Conservation (phyloP, 805 yeast species). For the Novakomyces olei region DNA sequence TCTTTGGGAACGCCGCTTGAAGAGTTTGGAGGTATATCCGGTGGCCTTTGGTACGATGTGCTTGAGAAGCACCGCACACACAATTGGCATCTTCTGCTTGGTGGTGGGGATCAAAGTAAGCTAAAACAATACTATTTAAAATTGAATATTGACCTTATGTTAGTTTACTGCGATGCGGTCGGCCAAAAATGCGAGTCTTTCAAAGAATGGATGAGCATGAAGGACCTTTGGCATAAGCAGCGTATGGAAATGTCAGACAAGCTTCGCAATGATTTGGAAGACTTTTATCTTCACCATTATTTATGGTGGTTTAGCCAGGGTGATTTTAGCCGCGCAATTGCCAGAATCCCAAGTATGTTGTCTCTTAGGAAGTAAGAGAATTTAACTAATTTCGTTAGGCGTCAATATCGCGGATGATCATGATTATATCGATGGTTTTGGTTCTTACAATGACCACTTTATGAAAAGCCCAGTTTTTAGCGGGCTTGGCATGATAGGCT, state of each 20-base stretch:
- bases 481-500: conserved; percentile 59
- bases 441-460: conserved; percentile 58
- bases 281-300: conserved; percentile 53
- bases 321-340: conserved; percentile 50
- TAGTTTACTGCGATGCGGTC: conserved; percentile 69
- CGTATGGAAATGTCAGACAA: conserved; percentile 25
- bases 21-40: conserved; percentile 31
- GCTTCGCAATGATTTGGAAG: conserved; percentile 31
- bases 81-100: conserved; percentile 79
- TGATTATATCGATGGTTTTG: conserved; percentile 91
- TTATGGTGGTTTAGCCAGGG: conserved; percentile 75
- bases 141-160: no score
- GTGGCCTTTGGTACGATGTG: conserved; percentile 75
- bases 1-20: conserved; percentile 48
- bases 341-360: conserved; percentile 84
- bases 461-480: conserved; percentile 49
- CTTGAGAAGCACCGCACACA: conserved; percentile 35
- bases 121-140: no score
- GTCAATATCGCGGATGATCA: conserved; percentile 84
- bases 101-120: conserved; percentile 98
- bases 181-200: conserved; percentile 29
- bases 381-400: no score
- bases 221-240: conserved; percentile 25
- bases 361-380: no score
- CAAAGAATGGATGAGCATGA: conserved; percentile 39